Conservation (phyloP, 2,329 filamentous ascomycete species). For the Diplodia scrobiculata region DNA sequence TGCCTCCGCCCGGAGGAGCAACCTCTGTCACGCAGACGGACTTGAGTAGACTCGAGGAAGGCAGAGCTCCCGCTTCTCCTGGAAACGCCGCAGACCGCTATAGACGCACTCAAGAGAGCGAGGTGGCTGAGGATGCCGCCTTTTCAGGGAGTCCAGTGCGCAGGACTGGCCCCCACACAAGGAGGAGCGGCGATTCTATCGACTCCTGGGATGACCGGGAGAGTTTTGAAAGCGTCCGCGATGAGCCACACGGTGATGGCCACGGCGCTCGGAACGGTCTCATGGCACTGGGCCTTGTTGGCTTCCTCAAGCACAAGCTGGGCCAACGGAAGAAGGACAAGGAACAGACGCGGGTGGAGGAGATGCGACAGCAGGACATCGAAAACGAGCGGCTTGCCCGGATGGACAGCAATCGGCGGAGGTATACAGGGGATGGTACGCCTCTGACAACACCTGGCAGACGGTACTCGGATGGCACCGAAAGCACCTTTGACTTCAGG, state of each 20-base stretch:
- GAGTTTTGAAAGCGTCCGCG: slow-evolving; percentile 36
- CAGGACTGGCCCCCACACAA: slow-evolving; percentile 14
- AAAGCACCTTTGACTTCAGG: slow-evolving; percentile 48
- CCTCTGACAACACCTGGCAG: slow-evolving; percentile 35
- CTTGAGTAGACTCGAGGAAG: slow-evolving; percentile 56
- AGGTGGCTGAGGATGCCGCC: slow-evolving; percentile 44
- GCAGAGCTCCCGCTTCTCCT: slow-evolving; percentile 54
- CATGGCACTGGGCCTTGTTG: slow-evolving; percentile 49
- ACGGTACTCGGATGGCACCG: slow-evolving; percentile 44
- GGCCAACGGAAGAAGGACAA: slow-evolving; percentile 58
- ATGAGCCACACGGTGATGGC: slow-evolving; percentile 36
- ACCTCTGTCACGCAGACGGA: slow-evolving; percentile 52
- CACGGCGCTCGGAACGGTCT: slow-evolving; percentile 52
- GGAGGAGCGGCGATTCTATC: slow-evolving; percentile 30
- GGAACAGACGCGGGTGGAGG: slow-evolving; percentile 63
- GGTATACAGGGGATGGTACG: slow-evolving; percentile 68
- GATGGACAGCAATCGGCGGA: slow-evolving; percentile 58
- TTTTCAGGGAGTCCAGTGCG: slow-evolving; percentile 53
- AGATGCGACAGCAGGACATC: slow-evolving; percentile 53
- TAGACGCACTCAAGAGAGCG: slow-evolving; percentile 45
- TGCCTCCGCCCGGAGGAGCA: slow-evolving; percentile 52
- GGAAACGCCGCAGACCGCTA: slow-evolving; percentile 39
- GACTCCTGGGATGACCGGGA: slow-evolving; percentile 35
- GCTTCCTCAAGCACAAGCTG: slow-evolving; percentile 49
- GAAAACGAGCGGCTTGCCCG: slow-evolving; percentile 58